Evolutionary conservation across 768 basidiomycete species (phyloP).

Genomic region (Boletus tomentosulus): DNA sequence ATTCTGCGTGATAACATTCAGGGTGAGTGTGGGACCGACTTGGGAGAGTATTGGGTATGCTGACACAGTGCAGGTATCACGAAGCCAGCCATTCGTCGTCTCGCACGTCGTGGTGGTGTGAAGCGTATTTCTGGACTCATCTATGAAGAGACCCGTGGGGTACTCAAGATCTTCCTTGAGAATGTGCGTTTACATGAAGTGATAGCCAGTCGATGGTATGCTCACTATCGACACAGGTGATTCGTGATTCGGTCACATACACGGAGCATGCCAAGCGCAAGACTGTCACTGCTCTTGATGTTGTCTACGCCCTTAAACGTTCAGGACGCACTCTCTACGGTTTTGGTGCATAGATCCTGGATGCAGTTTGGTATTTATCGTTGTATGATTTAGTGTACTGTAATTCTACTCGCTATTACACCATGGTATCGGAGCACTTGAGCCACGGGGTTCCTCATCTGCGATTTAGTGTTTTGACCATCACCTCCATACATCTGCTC

Average conservation of each 20-base stretch:
- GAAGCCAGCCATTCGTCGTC: slow-evolving; percentile 58
- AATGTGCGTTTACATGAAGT: slow-evolving; percentile 37
- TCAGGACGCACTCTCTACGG: slow-evolving; percentile 25
- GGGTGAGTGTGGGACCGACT: background rate
- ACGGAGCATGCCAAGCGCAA: slow-evolving; percentile 90
- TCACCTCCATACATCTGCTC: too few species aligned
- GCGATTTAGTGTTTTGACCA: too few species aligned
- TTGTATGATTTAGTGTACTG: too few species aligned
- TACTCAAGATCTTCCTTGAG: slow-evolving; percentile 86
- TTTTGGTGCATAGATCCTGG: too few species aligned
- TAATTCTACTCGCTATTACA: too few species aligned
- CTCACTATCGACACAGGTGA: slow-evolving; percentile 22
- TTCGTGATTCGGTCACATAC: slow-evolving; percentile 90
- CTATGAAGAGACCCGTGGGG: slow-evolving; percentile 91
- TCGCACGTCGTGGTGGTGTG: slow-evolving; percentile 88
- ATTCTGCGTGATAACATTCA: too few species aligned
- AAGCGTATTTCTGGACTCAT: slow-evolving; percentile 88
- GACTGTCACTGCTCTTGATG: slow-evolving; percentile 86
- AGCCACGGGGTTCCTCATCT: too few species aligned
- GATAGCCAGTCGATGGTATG: too few species aligned
- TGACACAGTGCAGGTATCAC: background rate
- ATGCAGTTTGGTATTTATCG: too few species aligned
- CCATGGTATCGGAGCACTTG: too few species aligned
- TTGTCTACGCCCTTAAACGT: slow-evolving; percentile 70
- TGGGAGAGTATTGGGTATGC: background rate